phyloP scores from a whole-genome alignment of 176 grass and related monocot species.

The maize (Zea mays) region DNA sequence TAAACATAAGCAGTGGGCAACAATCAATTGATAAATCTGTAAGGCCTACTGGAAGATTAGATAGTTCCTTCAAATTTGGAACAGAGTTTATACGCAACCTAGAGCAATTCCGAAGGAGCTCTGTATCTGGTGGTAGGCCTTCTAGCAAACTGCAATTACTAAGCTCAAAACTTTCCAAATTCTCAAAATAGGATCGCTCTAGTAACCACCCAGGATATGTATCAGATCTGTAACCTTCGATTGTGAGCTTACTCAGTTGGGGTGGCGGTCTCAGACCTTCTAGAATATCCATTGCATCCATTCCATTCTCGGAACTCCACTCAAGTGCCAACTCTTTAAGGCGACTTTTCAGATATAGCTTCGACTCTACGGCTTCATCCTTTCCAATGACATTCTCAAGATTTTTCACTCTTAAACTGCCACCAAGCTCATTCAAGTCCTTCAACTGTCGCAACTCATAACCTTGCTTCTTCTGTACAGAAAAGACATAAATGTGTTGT shows the following conservation, averaged over 20 bases:
- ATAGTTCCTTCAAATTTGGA: background rate
- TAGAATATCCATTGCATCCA: slow-evolving; percentile 2
- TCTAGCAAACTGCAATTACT: background rate
- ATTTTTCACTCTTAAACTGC: background rate
- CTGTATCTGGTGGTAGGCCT: background rate
- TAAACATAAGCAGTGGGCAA: slow-evolving; percentile 22
- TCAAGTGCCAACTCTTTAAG: accelerated
- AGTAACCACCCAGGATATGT: slow-evolving; percentile 23
- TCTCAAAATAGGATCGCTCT: background rate
- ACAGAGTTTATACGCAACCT: accelerated
- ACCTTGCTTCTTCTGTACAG: background rate
- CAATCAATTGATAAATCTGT: accelerated
- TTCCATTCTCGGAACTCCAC: background rate
- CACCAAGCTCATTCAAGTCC: slow-evolving; percentile 7
- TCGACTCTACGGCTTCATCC: slow-evolving; percentile 12
- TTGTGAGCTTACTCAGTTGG: background rate
- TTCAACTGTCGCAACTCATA: background rate
- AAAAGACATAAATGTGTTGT: background rate
- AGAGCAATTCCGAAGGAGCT: background rate
- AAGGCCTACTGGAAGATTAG: background rate
- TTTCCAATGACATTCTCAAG: slow-evolving; percentile 1
- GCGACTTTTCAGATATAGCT: background rate
- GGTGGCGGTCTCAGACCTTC: slow-evolving; percentile 7
- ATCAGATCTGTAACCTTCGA: background rate
- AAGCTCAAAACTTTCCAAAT: background rate